phyloP scores from a whole-genome alignment of 805 yeast species.

The Metschnikowia noctiluminum region DNA sequence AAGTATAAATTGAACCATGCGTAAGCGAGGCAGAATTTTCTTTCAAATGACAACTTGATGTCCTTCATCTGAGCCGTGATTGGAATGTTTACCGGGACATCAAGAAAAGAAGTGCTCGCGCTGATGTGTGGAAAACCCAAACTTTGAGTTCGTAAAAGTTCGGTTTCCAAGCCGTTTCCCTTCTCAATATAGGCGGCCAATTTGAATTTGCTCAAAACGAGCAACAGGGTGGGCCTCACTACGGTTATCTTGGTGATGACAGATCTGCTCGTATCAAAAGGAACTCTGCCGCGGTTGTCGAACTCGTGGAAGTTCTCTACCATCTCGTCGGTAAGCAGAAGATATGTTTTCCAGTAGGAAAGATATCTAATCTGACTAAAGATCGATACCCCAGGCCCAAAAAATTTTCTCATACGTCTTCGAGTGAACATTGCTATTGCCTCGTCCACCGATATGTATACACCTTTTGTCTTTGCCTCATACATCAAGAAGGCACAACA shows the following conservation, averaged over 20 bases:
- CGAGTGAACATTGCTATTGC: conserved; percentile 54
- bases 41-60: conserved; percentile 14
- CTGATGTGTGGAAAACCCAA: conserved; percentile 9
- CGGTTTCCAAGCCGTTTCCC: conserved; percentile 2
- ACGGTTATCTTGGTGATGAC: conserved; percentile 14
- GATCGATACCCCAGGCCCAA: conserved; percentile 70
- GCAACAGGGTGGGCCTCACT: conserved; percentile 8
- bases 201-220: conserved; percentile 10
- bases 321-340: conserved; percentile 6
- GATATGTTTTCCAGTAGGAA: conserved; percentile 44
- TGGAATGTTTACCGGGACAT: conserved; percentile 6
- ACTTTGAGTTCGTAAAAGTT: conserved; percentile 3
- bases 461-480: conserved; percentile 13
- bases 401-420: conserved; percentile 52
- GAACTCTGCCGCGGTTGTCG: conserved; percentile 2
- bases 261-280: conserved; percentile 8
- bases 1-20: conserved; percentile 34
- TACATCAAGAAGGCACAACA: conserved; percentile 69
- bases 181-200: conserved; percentile 12
- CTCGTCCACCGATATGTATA: conserved; percentile 27
- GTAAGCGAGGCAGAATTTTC: conserved; percentile 18
- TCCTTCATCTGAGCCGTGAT: conserved; percentile 14
- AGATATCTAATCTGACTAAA: conserved; percentile 66
- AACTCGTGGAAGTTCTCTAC: conserved; percentile 6
- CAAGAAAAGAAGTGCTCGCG: conserved; percentile 7